Conservation (phyloP, 306 rosid species). For the Cicer arietinum region DNA sequence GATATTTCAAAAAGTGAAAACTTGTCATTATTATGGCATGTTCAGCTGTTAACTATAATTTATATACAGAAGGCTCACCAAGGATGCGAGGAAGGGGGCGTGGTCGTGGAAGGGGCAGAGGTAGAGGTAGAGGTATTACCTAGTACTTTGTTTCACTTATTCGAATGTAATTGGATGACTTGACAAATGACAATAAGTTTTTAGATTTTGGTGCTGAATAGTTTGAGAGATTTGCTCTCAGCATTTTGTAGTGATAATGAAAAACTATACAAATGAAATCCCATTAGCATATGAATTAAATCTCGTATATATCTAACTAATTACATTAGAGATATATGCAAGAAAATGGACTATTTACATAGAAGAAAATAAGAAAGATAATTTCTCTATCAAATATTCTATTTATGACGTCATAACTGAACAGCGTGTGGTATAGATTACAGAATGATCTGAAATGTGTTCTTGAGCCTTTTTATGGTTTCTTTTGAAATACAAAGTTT, state of each 20-base stretch:
- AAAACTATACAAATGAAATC: background rate
- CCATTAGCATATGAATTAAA: background rate
- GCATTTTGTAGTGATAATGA: background rate
- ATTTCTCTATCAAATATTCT: background rate
- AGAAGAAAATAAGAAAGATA: background rate
- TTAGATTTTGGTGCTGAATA: background rate
- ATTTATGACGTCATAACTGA: background rate
- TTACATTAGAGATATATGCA: background rate
- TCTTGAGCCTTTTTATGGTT: background rate
- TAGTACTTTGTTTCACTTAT: constrained; percentile 36
- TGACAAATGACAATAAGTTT: background rate
- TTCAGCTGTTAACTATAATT: constrained; percentile 29
- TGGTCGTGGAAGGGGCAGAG: constrained; percentile 82
- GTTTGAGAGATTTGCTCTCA: background rate
- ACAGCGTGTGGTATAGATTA: background rate
- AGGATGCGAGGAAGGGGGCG: constrained; percentile 64
- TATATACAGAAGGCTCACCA: constrained; percentile 70
- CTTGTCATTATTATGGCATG: constrained; percentile 8
- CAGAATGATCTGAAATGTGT: background rate
- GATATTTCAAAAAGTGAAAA: constrained; percentile 15
- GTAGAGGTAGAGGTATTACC: constrained; percentile 61
- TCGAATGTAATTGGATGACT: background rate
- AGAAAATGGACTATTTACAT: background rate
- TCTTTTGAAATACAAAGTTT: constrained; percentile 14
- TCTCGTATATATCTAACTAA: background rate